Evolutionary conservation across 1,284 basidiomycete species (phyloP).

Genomic region (Melampsora americana): DNA sequence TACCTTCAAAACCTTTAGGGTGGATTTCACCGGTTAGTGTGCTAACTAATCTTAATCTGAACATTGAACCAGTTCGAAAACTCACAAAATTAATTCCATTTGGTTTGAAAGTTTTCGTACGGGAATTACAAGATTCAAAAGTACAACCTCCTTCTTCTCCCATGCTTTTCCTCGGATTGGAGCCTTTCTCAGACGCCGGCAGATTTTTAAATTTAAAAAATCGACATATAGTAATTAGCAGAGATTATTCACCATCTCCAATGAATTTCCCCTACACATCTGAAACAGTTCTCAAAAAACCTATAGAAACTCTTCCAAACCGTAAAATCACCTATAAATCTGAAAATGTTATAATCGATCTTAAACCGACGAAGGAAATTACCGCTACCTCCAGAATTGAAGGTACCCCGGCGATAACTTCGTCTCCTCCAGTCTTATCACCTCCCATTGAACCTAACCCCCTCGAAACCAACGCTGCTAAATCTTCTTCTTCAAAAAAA

Average conservation of each 20-base stretch:
- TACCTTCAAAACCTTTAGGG: no score
- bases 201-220: constrained; percentile 7
- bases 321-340: no score
- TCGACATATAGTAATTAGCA: background rate
- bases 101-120: constrained; percentile 19
- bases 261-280: background rate
- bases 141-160: background rate
- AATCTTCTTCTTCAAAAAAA: no score
- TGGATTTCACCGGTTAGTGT: constrained; percentile 14
- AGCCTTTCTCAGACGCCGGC: background rate
- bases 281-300: background rate
- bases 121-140: background rate
- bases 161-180: background rate
- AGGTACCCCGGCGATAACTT: no score
- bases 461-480: no score
- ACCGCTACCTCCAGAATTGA: no score
- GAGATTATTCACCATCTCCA: constrained; percentile 6
- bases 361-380: no score
- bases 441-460: no score
- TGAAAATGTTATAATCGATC: no score
- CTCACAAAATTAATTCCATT: constrained; percentile 11
- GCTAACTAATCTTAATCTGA: background rate
- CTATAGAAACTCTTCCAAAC: background rate
- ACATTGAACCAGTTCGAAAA: constrained; percentile 16
- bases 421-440: no score